Evolutionary conservation across 257 asterid species (phyloP), one percentile per base, ranked within the genome.

Genomic region (Petunia secreta): DNA sequence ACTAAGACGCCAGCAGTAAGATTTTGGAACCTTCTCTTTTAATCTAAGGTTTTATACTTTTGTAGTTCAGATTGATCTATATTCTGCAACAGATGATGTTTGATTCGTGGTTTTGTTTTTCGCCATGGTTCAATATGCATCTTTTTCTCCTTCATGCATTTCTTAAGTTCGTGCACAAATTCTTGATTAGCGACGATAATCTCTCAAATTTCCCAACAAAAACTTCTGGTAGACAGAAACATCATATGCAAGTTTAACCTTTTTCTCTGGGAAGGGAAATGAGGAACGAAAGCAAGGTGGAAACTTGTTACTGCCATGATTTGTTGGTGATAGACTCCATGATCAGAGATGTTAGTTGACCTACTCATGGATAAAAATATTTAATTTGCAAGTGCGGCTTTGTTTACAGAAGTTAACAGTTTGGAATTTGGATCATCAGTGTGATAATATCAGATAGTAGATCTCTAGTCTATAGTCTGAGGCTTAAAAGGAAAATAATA

Each of bases 1-100:
- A 84, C 85, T 96, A 84, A 92, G 92, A 84, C 92, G 91, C 73
- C 99, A 96, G 82, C 99, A 96, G 99, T 96, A 90, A 92, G 97
- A 82, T 63, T 73, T 73, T 50, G 46, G 46, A 13, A 73, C 46
- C 46, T 73, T 73, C 78, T 5, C 78, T 73, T 50, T 73, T 34
- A 11, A 50, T 50, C 48, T 73, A 50, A 73, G 62, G 14, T 52
- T 73, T 43, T 57, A 14, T 68, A 46, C 6, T 66, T 57, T 55
- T 48, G 36, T 68, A 43, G 82, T 80, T 67, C 41, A 8, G 25
- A 63, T 41, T 64, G 14, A 44, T 43, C 10, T 15, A 13, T 25
- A 2, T 38, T 73, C 36, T 50, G 34, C 36, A 34, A 6, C 36
- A 73, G 36, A 48, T 73, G 78, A 50, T 73, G 50, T 73, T 25